A percentile compares a stretch with the other conserved stretches of the same genome.
Conservation (phyloP, 1,139 yeast species). For the Scheffersomyces insectosa region DNA sequence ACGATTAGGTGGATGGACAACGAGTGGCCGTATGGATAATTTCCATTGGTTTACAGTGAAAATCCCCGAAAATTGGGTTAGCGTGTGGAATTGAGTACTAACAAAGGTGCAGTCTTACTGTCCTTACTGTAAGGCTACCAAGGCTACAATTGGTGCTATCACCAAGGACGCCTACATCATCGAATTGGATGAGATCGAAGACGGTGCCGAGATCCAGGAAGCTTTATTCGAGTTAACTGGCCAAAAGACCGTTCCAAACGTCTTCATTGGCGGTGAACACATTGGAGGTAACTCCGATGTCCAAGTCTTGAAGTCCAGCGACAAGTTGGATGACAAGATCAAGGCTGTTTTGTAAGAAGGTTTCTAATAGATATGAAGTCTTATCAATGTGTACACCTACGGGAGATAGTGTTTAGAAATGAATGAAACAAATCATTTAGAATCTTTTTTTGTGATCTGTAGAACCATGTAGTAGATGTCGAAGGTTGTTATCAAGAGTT, state of each 20-base stretch:
- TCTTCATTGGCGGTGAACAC: slow-evolving; percentile 86
- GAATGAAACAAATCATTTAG: no score
- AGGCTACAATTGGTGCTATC: slow-evolving; percentile 54
- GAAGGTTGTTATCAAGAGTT: no score
- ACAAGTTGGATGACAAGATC: slow-evolving; percentile 23
- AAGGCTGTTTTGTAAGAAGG: slow-evolving; percentile 24
- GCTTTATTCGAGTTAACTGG: slow-evolving; percentile 78
- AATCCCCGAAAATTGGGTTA: no score
- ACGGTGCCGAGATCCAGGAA: slow-evolving; percentile 63
- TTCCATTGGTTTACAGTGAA: no score
- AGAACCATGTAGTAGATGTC: no score
- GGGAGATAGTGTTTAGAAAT: no score
- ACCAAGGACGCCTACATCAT: slow-evolving; percentile 58
- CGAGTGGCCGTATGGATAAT: background rate
- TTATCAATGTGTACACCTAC: background rate
- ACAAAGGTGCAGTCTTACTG: slow-evolving; percentile 42
- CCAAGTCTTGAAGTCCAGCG: slow-evolving; percentile 51
- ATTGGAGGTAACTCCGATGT: slow-evolving; percentile 93
- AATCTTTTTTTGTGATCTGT: no score
- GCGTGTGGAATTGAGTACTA: slow-evolving; percentile 4
- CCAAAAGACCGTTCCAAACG: slow-evolving; percentile 91
- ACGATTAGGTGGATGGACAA: background rate
- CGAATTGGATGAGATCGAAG: slow-evolving; percentile 57
- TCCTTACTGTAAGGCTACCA: slow-evolving; percentile 72
- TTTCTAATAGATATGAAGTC: background rate